Percentiles rank a stretch among this genome's conserved stretches.
Conservation (phyloP, 805 yeast species). For the Yarrowia sp. region DNA sequence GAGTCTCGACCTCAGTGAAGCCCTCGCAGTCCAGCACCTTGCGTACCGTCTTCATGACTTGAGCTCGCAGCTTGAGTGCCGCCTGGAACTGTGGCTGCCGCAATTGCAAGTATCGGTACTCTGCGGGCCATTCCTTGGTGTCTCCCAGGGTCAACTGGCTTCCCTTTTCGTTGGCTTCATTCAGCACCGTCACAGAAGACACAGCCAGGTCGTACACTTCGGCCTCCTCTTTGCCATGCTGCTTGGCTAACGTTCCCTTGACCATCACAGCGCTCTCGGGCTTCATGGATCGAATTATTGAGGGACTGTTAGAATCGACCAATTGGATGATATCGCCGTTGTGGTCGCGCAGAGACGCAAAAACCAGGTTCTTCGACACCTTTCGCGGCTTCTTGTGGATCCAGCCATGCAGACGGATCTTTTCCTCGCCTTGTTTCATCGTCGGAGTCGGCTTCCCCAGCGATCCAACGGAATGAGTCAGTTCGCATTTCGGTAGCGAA, state of each 20-base stretch:
- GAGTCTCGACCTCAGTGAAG: too few relatives aligned
- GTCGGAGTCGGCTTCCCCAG: too few relatives aligned
- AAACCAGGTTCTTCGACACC: constrained; percentile 60
- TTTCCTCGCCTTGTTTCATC: too few relatives aligned
- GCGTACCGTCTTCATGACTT: constrained; percentile 41
- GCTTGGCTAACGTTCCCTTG: constrained; percentile 48
- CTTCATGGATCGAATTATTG: constrained; percentile 48
- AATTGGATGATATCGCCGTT: constrained; percentile 68
- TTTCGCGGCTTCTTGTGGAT: constrained; percentile 71
- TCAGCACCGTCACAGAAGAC: constrained; percentile 52
- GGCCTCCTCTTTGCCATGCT: constrained; percentile 32
- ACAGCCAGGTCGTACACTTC: constrained; percentile 60
- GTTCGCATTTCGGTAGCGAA: too few relatives aligned
- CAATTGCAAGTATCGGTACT: constrained; percentile 78
- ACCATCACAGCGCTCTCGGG: too few relatives aligned
- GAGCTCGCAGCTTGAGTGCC: constrained; percentile 39
- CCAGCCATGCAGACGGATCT: constrained; percentile 73
- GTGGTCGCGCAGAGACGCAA: constrained; percentile 70
- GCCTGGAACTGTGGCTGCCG: constrained; percentile 45
- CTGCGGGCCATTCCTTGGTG: constrained; percentile 66
- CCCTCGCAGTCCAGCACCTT: constrained; percentile 42
- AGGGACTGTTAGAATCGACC: constrained; percentile 43
- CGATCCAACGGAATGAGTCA: too few relatives aligned
- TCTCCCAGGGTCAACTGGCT: constrained; percentile 64
- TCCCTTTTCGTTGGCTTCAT: constrained; percentile 59